Percentiles rank a stretch among this genome's conserved stretches.
phyloP scores from a whole-genome alignment of 371 early-diverging fungal genomes.

The Lichtheimia corymbifera region DNA sequence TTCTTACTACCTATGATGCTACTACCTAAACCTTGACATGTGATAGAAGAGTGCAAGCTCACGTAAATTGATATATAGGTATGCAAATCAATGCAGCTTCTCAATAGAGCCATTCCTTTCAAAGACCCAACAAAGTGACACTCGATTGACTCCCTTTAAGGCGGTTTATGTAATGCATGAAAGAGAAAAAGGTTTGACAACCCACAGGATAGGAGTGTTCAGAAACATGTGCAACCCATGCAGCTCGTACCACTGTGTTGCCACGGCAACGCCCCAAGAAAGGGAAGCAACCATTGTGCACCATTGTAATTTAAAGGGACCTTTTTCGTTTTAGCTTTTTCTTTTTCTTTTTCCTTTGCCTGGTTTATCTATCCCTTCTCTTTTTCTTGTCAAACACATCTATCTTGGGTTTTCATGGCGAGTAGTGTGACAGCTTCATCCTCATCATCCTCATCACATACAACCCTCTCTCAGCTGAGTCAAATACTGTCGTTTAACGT shows the following conservation, averaged over 20 bases:
- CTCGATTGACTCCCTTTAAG: too few relatives aligned
- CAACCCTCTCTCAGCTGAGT: background rate
- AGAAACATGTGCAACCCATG: too few relatives aligned
- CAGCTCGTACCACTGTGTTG: background rate
- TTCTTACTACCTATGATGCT: too few relatives aligned
- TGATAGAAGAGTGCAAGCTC: too few relatives aligned
- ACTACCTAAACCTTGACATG: too few relatives aligned
- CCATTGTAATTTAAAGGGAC: background rate
- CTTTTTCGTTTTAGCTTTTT: background rate
- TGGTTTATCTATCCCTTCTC: background rate
- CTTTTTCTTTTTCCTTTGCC: background rate
- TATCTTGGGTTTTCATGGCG: background rate
- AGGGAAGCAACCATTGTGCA: background rate
- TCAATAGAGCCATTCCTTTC: too few relatives aligned
- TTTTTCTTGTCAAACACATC: background rate
- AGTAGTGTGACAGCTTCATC: background rate
- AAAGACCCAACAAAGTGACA: too few relatives aligned
- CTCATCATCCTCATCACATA: conserved; percentile 2
- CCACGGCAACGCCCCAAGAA: conserved; percentile 1
- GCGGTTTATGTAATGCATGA: too few relatives aligned
- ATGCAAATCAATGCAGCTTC: too few relatives aligned
- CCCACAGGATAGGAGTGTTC: too few relatives aligned
- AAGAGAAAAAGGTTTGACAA: too few relatives aligned
- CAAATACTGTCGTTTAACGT: background rate
- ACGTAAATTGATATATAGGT: too few relatives aligned